These are phyloP conservation scores for Arthrobotrys entomopaga DNA, from an alignment of 2,329 filamentous ascomycete species.

Conservation along the genomic window DNA sequence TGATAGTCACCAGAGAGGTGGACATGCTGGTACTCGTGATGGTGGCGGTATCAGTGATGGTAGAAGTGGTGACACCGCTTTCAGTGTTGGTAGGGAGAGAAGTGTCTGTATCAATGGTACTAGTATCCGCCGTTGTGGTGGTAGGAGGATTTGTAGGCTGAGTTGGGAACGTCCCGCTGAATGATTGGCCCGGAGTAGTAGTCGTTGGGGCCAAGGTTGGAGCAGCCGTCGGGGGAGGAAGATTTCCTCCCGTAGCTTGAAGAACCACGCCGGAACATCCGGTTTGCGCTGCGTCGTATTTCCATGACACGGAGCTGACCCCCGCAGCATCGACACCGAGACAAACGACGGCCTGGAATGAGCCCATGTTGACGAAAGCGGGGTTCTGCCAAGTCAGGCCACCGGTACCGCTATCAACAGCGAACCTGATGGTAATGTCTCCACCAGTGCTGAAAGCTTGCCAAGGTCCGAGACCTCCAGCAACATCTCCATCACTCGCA, in stretches of 20 bases:
- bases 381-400: conserved; percentile 30
- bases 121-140: neutral
- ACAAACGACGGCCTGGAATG: conserved; percentile 29
- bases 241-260: conserved; percentile 38
- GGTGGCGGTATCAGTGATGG: conserved; percentile 42
- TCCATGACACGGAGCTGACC: conserved; percentile 22
- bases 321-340: neutral
- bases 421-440: conserved; percentile 30
- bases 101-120: conserved; percentile 18
- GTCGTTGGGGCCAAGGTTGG: neutral
- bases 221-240: conserved; percentile 5
- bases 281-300: conserved; percentile 4
- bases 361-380: conserved; percentile 20
- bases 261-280: conserved; percentile 8
- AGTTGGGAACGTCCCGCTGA: neutral
- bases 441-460: conserved; percentile 18
- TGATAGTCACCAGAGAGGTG: conserved; percentile 34
- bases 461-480: conserved; percentile 15
- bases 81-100: conserved; percentile 7
- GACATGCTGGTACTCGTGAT: conserved; percentile 30
- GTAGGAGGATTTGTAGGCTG: neutral
- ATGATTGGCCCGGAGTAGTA: neutral
- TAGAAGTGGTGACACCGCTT: conserved; percentile 28
- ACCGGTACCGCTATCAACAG: conserved; percentile 23
- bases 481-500: conserved; percentile 11